Evolutionary conservation across 108 stramenopile species (phyloP).

Genomic region (Skeletonema grethae): DNA sequence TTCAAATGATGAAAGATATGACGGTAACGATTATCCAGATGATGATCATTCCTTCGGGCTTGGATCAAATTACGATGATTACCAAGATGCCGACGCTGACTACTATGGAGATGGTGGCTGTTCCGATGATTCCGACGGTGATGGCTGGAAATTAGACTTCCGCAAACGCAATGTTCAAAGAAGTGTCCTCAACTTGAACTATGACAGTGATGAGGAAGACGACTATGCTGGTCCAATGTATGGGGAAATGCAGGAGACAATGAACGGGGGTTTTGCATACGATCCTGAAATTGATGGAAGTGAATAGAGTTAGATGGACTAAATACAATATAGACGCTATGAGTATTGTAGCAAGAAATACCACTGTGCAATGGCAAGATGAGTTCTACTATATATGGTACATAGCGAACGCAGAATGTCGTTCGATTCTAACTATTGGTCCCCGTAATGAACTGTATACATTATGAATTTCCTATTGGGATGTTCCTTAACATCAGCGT

Average conservation of each 20-base stretch:
- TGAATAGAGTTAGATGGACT: background rate
- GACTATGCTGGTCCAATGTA: slow-evolving; percentile 34
- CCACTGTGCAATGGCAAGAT: too few species aligned
- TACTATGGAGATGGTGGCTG: background rate
- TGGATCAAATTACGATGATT: slow-evolving; percentile 31
- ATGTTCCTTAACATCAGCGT: background rate
- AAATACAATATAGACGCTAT: slow-evolving; percentile 1
- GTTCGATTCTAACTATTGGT: background rate
- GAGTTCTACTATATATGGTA: too few species aligned
- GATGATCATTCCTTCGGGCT: slow-evolving; percentile 13
- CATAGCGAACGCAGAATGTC: too few species aligned
- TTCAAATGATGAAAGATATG: slow-evolving; percentile 42
- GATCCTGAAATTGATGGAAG: background rate
- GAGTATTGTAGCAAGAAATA: too few species aligned
- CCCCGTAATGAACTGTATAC: background rate
- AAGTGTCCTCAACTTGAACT: slow-evolving; percentile 22
- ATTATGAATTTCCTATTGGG: background rate
- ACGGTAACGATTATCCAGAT: slow-evolving; percentile 50
- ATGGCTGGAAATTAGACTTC: slow-evolving; percentile 41
- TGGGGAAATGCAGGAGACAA: background rate
- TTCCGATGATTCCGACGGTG: slow-evolving; percentile 21
- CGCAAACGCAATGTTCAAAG: slow-evolving; percentile 26
- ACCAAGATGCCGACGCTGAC: slow-evolving; percentile 22
- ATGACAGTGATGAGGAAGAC: slow-evolving; percentile 22
- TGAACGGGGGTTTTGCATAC: background rate